Evolutionary conservation across 805 yeast species (phyloP), one percentile per base, ranked within the genome.

Genomic region (Kazachstania psychrophila): DNA sequence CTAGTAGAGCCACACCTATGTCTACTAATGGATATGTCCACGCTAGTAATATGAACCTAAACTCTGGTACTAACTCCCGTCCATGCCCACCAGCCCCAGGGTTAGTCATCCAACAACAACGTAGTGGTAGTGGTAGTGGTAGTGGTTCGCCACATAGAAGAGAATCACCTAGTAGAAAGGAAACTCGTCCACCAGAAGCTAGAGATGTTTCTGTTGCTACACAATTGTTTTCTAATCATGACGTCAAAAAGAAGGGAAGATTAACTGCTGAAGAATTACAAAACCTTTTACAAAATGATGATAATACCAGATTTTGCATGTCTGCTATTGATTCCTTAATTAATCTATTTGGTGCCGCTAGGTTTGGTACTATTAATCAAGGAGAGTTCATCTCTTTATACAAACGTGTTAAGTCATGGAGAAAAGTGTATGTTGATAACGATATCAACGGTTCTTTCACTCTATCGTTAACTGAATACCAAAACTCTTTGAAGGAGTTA

Each of bases 301-400:
- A 60, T 31, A 51, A 42, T 18, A 42, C 58, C 0, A 52, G 54
- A 28, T 60, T 60, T 28, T 52, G 57, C 39, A 47, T 49, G 5
- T 54, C 62, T n/a, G 44, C 62, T 5, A 49, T 58, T n/a, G 62
- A 58, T 31, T 47, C 64, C 1, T 44, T 60, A 30, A 54, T 60
- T 29, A 55, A 58, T 37, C 30, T 58, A 13, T 60, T 60, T 36
- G 64, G 64, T 13, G 61, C 57, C 9, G 43, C 61, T 3, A 40
- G 63, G 31, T 56, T 55, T 39, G 62, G 62, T 13, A 56, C 62
- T 1, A 46, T 60, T 6, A 58, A 56, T 37, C 49, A 48, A 31
- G 42, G 41, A 8, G 64, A 60, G 35, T 60, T 60, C 33, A 42
- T 54, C 10, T 54, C 61, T 6, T 45, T 60, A 26, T 60, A 58